Base-by-base conservation (phyloP, 176 grass and related monocot genomes). In the Oryza punctata region DNA sequence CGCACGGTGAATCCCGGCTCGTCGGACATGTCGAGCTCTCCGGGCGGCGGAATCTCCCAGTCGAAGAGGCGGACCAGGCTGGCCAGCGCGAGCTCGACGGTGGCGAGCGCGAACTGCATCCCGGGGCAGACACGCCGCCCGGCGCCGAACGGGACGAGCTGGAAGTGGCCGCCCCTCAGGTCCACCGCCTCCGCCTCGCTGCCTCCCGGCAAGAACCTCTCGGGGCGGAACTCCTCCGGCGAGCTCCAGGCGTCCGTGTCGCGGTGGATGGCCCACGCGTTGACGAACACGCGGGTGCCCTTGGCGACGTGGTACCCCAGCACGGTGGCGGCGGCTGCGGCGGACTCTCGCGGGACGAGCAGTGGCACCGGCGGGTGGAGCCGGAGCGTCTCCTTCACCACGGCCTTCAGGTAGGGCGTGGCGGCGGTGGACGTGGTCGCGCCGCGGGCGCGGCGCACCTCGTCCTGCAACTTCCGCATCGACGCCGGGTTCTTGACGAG, bases 211-310 rank as follows among this genome's bases (percentile, higher is more conserved):
- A 61, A 35, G 21, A 32, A 85, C 60, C 92, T 82, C 60, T 91
- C 89, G 1, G 80, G 86, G 0, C 10, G 12, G 41, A 94, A 91
- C 3, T 89, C 83, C 0, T 89, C 80, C 1, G 92, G 69, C 75
- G 63, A 23, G n/a, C 8, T 8, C 92, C 92, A 94, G 40, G 81
- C 87, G 69, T 45, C 67, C 4, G 85, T 69, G 67, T 92, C 69
- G 21, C 90, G 78, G 65, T 50, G 47, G 33, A 91, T 61, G 52
- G 89, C 92, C 80, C 89, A 91, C 4, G 87, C 87, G 81, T 94
- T 94, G 81, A 90, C 67, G 45, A 91, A 79, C 23, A 90, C 81
- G 35, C 89, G 84, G 2, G 87, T 94, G 54, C 84, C 86, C 52
- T n/a, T 24, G 0, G 77, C 73, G 25, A 94, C 70, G 76, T 80